Evolutionary conservation across 129 eudicot species (phyloP), one percentile per base, ranked within the genome.

Genomic region (Centaurea solstitialis): DNA sequence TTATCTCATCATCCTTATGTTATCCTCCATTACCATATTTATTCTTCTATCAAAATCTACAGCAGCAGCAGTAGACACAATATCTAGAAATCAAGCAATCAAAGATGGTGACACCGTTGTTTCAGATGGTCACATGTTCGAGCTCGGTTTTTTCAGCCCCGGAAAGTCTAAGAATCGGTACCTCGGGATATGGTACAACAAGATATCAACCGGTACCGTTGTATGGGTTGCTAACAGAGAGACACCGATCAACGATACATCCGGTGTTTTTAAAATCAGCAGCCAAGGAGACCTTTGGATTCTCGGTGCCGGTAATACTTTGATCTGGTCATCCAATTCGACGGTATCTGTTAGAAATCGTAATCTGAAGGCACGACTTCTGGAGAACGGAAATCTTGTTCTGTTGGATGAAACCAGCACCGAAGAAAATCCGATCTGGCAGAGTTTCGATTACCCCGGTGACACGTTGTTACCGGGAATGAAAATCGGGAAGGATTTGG

Each of bases 191-290:
- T 80, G 83, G 83, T 80, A 80, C 83, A 80, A 62, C 33, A 72
- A 80, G 73, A 72, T 80, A 59, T 80, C 83, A 72, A 2, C 41
- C 0, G 13, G 30, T 68, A 70, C 81, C 9, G 83, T 75, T 59
- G 74, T 79, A 28, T 84, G 87, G 87, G 83, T 79, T 39, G 84
- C 87, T 53, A 84, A 84, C 59, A 74, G 87, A 70, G 78, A 84
- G 0, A 75, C 61, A 39, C 87, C 87, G 6, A 38, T 84, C 28
- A 68, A 21, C 12, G 79, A 72, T 30, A 73, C 71, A 18, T 79
- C 73, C 0, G 87, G 87, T 4, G 17, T 74, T 18, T 61, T 84
- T 28, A 68, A 15, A 45, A 22, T 79, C 72, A 20, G 69, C 11
- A 24, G 45, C 7, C 13, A 68, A 17, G 80, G 83, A 67, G 38